These are phyloP conservation scores for Microbotryum silenes-acaulis DNA, from an alignment of 1,284 basidiomycete species.

Conservation along the genomic window DNA sequence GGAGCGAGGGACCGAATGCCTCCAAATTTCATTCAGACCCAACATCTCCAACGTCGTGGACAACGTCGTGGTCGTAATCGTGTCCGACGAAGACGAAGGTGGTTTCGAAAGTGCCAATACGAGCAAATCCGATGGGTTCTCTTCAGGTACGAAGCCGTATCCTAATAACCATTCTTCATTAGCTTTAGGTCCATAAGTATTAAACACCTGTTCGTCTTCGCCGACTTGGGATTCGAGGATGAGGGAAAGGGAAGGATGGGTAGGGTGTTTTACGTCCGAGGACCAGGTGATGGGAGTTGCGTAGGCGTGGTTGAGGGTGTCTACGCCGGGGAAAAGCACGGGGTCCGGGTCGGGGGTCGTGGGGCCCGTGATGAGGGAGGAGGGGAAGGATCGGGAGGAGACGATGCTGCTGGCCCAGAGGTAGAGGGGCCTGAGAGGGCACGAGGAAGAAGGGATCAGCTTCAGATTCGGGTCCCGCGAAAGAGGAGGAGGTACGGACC, in stretches of 20 bases:
- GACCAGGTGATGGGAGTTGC: conserved; percentile 70
- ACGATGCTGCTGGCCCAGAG: conserved; percentile 44
- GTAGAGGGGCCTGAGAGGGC: conserved; percentile 12
- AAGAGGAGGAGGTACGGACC: background rate
- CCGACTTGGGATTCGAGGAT: conserved; percentile 48
- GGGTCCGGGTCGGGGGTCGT: conserved; percentile 46
- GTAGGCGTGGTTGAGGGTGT: conserved; percentile 71
- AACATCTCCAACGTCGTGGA: conserved; percentile 3
- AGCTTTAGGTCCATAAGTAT: conserved; percentile 78
- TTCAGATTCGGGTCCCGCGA: background rate
- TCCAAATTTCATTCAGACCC: conserved; percentile 5
- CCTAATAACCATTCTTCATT: conserved; percentile 79
- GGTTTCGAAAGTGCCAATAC: conserved; percentile 54
- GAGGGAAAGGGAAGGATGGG: conserved; percentile 32
- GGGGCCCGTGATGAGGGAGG: conserved; percentile 51
- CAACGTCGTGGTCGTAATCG: conserved; percentile 39
- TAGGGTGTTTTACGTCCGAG: conserved; percentile 38
- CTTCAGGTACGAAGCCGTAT: conserved; percentile 69
- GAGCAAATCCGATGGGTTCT: conserved; percentile 75
- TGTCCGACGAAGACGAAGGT: background rate
- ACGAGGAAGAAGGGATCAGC: too few species aligned
- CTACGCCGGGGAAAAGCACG: conserved; percentile 73
- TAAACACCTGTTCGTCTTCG: conserved; percentile 61
- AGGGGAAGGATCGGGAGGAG: conserved; percentile 81
- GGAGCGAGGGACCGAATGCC: conserved; percentile 17